phyloP scores from a whole-genome alignment of 2,329 filamentous ascomycete genomes.

The Pestalotiopsis sp. region DNA sequence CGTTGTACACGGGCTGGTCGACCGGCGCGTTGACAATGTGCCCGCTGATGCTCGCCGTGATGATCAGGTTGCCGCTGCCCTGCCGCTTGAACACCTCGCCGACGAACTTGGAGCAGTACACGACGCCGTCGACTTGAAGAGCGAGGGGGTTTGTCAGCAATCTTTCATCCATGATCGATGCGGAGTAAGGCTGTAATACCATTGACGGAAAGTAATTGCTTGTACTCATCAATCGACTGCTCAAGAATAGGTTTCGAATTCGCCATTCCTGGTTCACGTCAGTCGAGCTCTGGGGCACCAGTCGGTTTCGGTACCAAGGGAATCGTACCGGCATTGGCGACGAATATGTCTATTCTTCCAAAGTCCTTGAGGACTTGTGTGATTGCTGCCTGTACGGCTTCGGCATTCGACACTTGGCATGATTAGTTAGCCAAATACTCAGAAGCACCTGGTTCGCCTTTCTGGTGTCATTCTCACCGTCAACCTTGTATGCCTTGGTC shows the following conservation, averaged over 20 bases:
- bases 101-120: slow-evolving; percentile 74
- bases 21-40: slow-evolving; percentile 80
- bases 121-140: slow-evolving; percentile 60
- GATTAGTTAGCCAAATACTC: not conserved
- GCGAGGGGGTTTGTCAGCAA: not conserved
- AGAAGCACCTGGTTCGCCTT: not conserved
- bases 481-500: slow-evolving; percentile 44
- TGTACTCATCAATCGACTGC: slow-evolving; percentile 53
- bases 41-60: slow-evolving; percentile 78
- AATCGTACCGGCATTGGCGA: slow-evolving; percentile 71
- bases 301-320: not conserved
- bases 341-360: slow-evolving; percentile 75
- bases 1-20: slow-evolving; percentile 74
- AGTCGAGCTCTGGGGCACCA: not conserved
- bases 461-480: slow-evolving; percentile 28
- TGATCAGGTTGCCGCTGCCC: slow-evolving; percentile 71
- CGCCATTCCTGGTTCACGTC: slow-evolving; percentile 39
- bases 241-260: slow-evolving; percentile 59
- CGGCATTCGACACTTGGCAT: slow-evolving; percentile 42
- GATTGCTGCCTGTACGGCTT: slow-evolving; percentile 53
- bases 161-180: not conserved
- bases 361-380: slow-evolving; percentile 64
- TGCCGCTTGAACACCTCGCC: slow-evolving; percentile 70
- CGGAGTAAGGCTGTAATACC: slow-evolving; percentile 33
- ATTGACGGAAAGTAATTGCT: slow-evolving; percentile 55